phyloP scores from a whole-genome alignment of 2,329 filamentous ascomycete species.

The Claviceps digitariae region DNA sequence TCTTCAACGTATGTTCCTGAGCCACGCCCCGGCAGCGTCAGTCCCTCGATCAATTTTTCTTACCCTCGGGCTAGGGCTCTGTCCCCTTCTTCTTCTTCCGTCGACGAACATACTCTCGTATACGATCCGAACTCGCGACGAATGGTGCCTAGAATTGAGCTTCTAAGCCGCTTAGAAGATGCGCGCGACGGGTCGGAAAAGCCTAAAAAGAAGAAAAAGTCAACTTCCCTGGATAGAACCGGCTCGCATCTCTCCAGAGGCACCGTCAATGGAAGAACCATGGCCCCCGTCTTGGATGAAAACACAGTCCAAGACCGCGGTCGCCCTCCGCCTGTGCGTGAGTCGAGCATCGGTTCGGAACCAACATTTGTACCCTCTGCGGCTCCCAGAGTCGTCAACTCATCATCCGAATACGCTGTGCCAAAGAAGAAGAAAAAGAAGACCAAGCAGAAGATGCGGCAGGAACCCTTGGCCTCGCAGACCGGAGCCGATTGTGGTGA shows the following conservation, averaged over 20 bases:
- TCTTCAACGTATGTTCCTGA: slow-evolving; percentile 16
- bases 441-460: slow-evolving; percentile 7
- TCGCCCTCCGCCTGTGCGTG: slow-evolving; percentile 1
- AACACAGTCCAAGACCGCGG: background rate
- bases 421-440: slow-evolving; percentile 8
- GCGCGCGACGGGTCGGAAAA: slow-evolving; percentile 26
- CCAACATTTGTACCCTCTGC: background rate
- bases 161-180: slow-evolving; percentile 29
- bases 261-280: slow-evolving; percentile 34
- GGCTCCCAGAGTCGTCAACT: background rate
- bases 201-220: slow-evolving; percentile 28
- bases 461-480: background rate
- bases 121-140: slow-evolving; percentile 54
- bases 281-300: slow-evolving; percentile 32
- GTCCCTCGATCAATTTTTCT: slow-evolving; percentile 45
- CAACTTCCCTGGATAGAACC: slow-evolving; percentile 20
- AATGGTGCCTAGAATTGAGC: slow-evolving; percentile 37
- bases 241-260: slow-evolving; percentile 37
- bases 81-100: slow-evolving; percentile 11
- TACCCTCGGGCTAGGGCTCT: slow-evolving; percentile 36
- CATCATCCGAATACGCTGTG: background rate
- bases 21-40: slow-evolving; percentile 30
- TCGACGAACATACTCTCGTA: slow-evolving; percentile 32
- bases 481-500: background rate
- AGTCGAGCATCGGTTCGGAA: background rate